These are phyloP conservation scores for Tetracladium setigerum DNA, from an alignment of 495 filamentous ascomycete species.

Conservation along the genomic window DNA sequence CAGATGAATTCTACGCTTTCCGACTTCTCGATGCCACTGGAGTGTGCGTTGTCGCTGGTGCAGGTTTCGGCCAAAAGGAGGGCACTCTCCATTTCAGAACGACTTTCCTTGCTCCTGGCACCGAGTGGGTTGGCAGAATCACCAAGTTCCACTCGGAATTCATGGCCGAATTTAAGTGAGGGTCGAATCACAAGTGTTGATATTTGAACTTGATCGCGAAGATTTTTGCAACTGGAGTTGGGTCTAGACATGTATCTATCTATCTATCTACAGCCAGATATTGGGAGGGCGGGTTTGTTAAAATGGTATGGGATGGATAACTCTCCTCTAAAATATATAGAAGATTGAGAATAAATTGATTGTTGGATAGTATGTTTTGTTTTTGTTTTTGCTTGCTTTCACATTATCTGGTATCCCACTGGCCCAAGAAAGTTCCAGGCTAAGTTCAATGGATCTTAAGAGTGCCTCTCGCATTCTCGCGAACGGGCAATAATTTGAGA, in stretches of 20 bases:
- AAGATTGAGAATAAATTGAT: no score
- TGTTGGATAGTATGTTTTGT: no score
- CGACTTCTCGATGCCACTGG: constrained; percentile 86
- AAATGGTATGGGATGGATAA: no score
- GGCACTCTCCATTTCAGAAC: constrained; percentile 91
- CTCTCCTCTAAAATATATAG: no score
- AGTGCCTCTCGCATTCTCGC: no score
- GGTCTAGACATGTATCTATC: background rate
- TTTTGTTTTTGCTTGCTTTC: no score
- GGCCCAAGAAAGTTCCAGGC: no score
- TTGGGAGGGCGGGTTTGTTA: no score
- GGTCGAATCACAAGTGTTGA: background rate
- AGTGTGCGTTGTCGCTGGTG: constrained; percentile 89
- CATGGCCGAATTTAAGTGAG: constrained; percentile 67
- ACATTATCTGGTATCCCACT: no score
- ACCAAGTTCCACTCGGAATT: constrained; percentile 87
- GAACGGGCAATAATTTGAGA: no score
- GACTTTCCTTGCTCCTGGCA: constrained; percentile 92
- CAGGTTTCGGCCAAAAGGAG: constrained; percentile 90
- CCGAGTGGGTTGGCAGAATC: constrained; percentile 86
- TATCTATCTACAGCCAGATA: background rate
- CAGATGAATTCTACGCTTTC: constrained; percentile 93
- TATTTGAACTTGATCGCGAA: background rate
- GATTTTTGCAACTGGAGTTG: background rate
- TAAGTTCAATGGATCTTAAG: no score